Percentiles rank a stretch among this genome's conserved stretches.
Conservation (phyloP, 1,284 basidiomycete genomes). For the Bondarzewia mesenterica region DNA sequence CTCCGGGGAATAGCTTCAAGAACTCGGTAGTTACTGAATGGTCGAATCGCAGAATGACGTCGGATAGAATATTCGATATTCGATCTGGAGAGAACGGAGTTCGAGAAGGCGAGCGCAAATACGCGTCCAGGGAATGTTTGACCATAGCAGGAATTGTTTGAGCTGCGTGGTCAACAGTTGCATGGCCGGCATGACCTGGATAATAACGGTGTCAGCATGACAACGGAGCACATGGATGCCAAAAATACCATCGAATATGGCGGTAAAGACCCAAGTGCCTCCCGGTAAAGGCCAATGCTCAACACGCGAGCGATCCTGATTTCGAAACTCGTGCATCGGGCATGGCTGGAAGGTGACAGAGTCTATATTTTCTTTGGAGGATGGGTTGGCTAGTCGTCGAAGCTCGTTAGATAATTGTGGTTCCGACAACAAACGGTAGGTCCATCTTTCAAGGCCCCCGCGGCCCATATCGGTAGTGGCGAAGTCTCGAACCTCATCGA, state of each 20-base stretch:
- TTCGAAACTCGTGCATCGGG: slow-evolving; percentile 34
- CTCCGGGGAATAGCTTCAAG: slow-evolving; percentile 33
- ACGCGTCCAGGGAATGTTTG: slow-evolving; percentile 30
- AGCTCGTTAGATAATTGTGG: slow-evolving; percentile 40
- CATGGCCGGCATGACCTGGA: slow-evolving; percentile 59
- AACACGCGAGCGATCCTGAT: slow-evolving; percentile 48
- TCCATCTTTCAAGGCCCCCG: slow-evolving; percentile 43
- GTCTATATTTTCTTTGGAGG: slow-evolving; percentile 33
- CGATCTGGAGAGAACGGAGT: slow-evolving; percentile 25
- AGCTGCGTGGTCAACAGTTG: slow-evolving; percentile 46
- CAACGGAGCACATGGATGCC: background rate
- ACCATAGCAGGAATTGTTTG: slow-evolving; percentile 38
- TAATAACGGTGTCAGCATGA: slow-evolving; percentile 6
- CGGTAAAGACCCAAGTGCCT: slow-evolving; percentile 51
- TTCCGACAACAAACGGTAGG: slow-evolving; percentile 44
- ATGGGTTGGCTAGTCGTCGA: slow-evolving; percentile 26
- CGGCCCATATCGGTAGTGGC: slow-evolving; percentile 50
- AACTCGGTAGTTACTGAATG: slow-evolving; percentile 37
- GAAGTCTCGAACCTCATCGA: slow-evolving; percentile 45
- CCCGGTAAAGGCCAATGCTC: slow-evolving; percentile 46
- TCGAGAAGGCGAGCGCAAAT: slow-evolving; percentile 23
- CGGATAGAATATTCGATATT: slow-evolving; percentile 35
- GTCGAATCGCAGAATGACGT: slow-evolving; percentile 33
- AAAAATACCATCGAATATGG: slow-evolving; percentile 50
- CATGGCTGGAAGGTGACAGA: slow-evolving; percentile 55